Evolutionary conservation across 2,329 filamentous ascomycete genomes (phyloP), one percentile per base, ranked within the genome.

Genomic region (Fusarium beomiforme): DNA sequence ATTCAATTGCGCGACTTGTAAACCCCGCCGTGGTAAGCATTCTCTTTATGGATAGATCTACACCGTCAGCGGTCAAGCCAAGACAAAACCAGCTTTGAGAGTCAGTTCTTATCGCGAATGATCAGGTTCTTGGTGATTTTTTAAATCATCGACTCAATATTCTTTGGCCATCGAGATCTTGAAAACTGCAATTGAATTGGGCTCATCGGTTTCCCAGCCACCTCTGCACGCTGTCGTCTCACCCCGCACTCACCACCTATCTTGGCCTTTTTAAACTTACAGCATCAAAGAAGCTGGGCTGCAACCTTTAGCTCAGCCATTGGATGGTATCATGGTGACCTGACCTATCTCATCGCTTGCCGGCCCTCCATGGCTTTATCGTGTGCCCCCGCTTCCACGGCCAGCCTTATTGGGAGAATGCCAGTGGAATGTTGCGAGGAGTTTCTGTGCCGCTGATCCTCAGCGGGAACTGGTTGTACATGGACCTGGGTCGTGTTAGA

Each of bases 311-410:
- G 26, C 17, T 26, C 29, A 42, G 21, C 65, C 56, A 76, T 76
- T 76, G 73, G 74, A 23, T 37, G 43, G 44, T 31, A 43, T 69
- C 60, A 43, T 24, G 23, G 31, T 46, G 56, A 62, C 47, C 47
- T 69, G 56, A 41, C 53, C 57, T 63, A 68, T 63, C 54, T 57
- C 55, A 21, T 51, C 58, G 50, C 69, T 64, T 68, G 69, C 61
- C 64, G 57, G 50, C 67, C 64, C 63, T 64, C 71, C 60, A 57
- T 44, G 44, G 55, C 63, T 37, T 67, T 69, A 73, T 76, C 70
- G 46, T 60, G 62, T 57, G 39, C 67, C 71, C 63, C 58, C 70
- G 58, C 70, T 66, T 31, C 34, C 66, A 72, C 56, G 33, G 23
- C 33, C 56, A 71, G 62, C 59, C 65, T 73, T 63, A 63, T 60